Conservation (phyloP, 1,284 basidiomycete genomes). For the Puccinia coronata region DNA sequence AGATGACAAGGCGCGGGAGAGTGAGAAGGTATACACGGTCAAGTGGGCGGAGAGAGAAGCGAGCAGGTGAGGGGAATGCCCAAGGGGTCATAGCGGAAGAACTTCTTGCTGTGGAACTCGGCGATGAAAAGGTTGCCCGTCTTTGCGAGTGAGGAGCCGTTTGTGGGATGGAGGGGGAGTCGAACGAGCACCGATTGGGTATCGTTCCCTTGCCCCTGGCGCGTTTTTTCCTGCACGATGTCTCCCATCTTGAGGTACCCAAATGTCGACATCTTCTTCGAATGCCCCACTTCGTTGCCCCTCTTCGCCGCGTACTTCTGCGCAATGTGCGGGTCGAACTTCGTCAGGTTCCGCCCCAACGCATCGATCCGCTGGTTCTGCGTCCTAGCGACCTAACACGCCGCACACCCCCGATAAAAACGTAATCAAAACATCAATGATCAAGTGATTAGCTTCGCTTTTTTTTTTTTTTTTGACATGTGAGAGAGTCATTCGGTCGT, state of each 20-base stretch:
- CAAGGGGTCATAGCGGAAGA: not conserved
- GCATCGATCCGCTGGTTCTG: constrained; percentile 2
- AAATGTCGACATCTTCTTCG: not conserved
- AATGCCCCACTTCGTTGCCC: not conserved
- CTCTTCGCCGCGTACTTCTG: not conserved
- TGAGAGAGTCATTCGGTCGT: not conserved
- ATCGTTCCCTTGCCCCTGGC: no score
- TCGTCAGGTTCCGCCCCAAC: not conserved
- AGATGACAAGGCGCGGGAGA: no score
- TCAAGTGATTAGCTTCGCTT: no score
- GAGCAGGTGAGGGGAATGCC: not conserved
- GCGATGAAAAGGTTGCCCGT: not conserved
- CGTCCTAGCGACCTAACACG: not conserved
- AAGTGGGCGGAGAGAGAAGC: not conserved
- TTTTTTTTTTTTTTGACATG: not conserved
- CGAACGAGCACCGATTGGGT: no score
- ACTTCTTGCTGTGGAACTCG: not conserved
- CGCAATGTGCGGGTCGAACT: not conserved
- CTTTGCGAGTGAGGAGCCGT: not conserved
- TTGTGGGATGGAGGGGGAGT: not conserved
- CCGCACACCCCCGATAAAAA: not conserved
- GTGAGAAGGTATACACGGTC: not conserved
- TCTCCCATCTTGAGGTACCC: not conserved
- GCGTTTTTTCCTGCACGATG: no score
- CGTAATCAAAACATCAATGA: not conserved